Evolutionary conservation across 1,139 yeast genomes (phyloP), one percentile per base, ranked within the genome.

Genomic region (Scheffersomyces quercinus): DNA sequence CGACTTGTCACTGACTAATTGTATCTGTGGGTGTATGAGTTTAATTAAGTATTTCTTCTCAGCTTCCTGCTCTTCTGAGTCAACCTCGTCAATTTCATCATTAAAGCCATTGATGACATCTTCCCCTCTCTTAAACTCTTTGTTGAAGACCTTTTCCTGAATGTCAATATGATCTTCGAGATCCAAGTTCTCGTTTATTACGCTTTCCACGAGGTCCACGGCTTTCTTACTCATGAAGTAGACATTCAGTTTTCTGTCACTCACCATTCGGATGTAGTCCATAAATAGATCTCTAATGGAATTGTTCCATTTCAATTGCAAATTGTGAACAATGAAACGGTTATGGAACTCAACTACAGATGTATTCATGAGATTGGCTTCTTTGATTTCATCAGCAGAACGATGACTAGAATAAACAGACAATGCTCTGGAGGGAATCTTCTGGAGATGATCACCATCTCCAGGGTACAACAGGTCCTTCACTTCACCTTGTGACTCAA

Each of bases 261-360:
- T 75, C 8, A 84, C 73, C 40, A 80, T 73, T 47, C 84, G 85
- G 32, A 85, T 61, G 55, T 88, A 88, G 34, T 80, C 75, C 52
- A 78, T 72, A 42, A 89, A 68, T 30, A 79, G 73, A 51, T 87
- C 81, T 41, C 95, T 72, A 10, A 85, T 72, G 6, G 69, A 61
- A 48, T 86, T 85, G 59, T 86, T 84, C 97, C 97, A 90, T 52
- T 82, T 85, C 56, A 90, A 60, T 54, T 83, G 81, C 60, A 90
- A 75, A 52, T 86, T 83, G 56, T 90, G 95, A 29, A 91, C 72
- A 48, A 86, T 82, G 58, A 87, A 91, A 42, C 95, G 70, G 58
- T 93, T 91, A 50, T 83, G 85, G 65, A 83, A 89, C 12, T 55
- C 63, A 35, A 65, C 61, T 3, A 63, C 65, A 3, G 59, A 51